Conservation (phyloP, 2,329 filamentous ascomycete genomes). For the Cryphonectria carpinicola region DNA sequence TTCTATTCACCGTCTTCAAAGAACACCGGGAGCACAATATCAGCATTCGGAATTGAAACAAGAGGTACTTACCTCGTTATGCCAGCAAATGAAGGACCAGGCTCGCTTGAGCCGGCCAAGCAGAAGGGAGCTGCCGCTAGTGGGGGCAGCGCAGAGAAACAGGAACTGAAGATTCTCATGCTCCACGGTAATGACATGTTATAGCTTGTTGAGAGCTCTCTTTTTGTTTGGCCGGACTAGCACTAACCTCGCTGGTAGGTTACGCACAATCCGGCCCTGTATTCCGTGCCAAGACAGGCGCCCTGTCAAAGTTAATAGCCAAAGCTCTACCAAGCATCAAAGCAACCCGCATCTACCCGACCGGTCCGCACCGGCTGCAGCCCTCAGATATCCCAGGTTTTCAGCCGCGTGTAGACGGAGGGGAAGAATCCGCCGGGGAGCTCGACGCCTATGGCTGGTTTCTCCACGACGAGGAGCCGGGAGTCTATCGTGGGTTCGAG, state of each 20-base stretch:
- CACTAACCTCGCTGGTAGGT: slow-evolving; percentile 15
- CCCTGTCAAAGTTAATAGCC: slow-evolving; percentile 23
- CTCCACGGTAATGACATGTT: slow-evolving; percentile 15
- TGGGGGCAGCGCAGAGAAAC: slow-evolving; percentile 11
- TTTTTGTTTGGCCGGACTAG: neutral
- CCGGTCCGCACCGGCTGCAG: slow-evolving; percentile 22
- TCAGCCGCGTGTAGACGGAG: slow-evolving; percentile 18
- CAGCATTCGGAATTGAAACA: no score
- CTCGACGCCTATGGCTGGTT: slow-evolving; percentile 24
- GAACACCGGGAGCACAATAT: no score
- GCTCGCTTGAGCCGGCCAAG: slow-evolving; percentile 4
- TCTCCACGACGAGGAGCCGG: slow-evolving; percentile 23
- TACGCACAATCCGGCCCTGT: slow-evolving; percentile 23
- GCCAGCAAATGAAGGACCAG: slow-evolving; percentile 6
- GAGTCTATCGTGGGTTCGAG: slow-evolving; percentile 60
- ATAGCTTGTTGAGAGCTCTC: no score
- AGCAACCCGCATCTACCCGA: slow-evolving; percentile 24
- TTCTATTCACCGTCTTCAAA: no score
- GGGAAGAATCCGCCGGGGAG: neutral
- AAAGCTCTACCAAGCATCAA: slow-evolving; percentile 23
- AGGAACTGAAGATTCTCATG: slow-evolving; percentile 25
- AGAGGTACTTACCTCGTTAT: neutral
- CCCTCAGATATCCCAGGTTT: slow-evolving; percentile 24
- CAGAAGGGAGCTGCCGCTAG: neutral
- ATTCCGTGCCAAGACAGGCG: slow-evolving; percentile 25